Conservation (phyloP, 2,329 filamentous ascomycete species). For the Fusarium sp. region DNA sequence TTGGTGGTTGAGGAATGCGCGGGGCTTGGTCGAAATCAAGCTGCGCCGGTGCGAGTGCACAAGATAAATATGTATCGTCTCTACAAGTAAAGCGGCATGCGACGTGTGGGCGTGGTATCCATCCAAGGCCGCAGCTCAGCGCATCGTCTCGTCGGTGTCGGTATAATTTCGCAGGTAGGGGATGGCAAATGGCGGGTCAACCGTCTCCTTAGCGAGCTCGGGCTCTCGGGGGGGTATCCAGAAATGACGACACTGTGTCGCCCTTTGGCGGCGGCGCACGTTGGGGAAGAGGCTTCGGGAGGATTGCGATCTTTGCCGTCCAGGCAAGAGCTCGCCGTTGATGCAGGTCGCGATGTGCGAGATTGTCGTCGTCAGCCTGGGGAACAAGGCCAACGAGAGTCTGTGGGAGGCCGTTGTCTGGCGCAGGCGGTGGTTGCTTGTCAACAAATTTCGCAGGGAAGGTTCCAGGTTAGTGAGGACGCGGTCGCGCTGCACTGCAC, state of each 20-base stretch:
- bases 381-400: constrained; percentile 9
- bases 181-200: constrained; percentile 21
- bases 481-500: constrained; percentile 31
- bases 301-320: constrained; percentile 14
- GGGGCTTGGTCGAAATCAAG: constrained; percentile 31
- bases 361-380: constrained; percentile 23
- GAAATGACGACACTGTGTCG: constrained; percentile 44
- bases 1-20: constrained; percentile 45
- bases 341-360: constrained; percentile 5
- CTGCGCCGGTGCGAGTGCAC: constrained; percentile 13
- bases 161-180: constrained; percentile 22
- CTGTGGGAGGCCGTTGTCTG: constrained; percentile 25
- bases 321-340: constrained; percentile 8
- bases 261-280: constrained; percentile 21
- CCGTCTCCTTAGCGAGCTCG: constrained; percentile 32
- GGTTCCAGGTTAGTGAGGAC: constrained; percentile 30
- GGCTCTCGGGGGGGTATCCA: constrained; percentile 32
- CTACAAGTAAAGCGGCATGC: constrained; percentile 28
- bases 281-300: constrained; percentile 1
- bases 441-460: constrained; percentile 45
- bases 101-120: constrained; percentile 32
- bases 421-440: constrained; percentile 42
- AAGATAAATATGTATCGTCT: constrained; percentile 21
- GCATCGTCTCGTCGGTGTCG: constrained; percentile 38
- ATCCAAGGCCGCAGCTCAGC: constrained; percentile 38